phyloP scores from a whole-genome alignment of 805 yeast genomes.

The Yarrowia hollandica region DNA sequence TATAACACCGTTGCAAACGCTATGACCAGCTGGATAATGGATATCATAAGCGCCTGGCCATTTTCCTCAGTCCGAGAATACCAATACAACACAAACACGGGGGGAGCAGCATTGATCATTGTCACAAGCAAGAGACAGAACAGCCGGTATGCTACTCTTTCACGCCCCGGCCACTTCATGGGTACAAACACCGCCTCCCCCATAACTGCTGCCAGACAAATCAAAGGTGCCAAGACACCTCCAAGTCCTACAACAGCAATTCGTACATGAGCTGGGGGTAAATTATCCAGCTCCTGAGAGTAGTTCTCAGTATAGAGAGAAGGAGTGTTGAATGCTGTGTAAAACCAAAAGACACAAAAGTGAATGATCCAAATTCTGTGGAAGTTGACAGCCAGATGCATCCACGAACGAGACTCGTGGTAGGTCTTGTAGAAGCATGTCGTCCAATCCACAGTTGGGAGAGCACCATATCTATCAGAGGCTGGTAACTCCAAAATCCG shows the following conservation, averaged over 20 bases:
- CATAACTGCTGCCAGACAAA: slow-evolving; percentile 83
- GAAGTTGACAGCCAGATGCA: slow-evolving; percentile 90
- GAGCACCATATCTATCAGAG: slow-evolving; percentile 54
- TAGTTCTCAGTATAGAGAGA: slow-evolving; percentile 85
- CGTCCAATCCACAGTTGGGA: slow-evolving; percentile 64
- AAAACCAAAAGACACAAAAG: slow-evolving; percentile 89
- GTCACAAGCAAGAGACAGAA: slow-evolving; percentile 66
- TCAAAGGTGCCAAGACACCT: slow-evolving; percentile 78
- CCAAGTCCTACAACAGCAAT: slow-evolving; percentile 94
- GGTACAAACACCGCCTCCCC: slow-evolving; percentile 97
- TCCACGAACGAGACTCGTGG: slow-evolving; percentile 95
- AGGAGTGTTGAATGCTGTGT: slow-evolving; percentile 88
- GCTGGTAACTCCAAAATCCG: slow-evolving; percentile 56
- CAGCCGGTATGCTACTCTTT: slow-evolving; percentile 85
- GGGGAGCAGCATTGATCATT: slow-evolving; percentile 51
- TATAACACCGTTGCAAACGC: slow-evolving; percentile 77
- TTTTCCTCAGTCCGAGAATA: slow-evolving; percentile 43
- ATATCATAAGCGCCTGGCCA: slow-evolving; percentile 54
- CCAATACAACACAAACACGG: slow-evolving; percentile 50
- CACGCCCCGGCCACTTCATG: slow-evolving; percentile 99
- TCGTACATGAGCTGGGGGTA: slow-evolving; percentile 81
- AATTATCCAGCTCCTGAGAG: slow-evolving; percentile 75
- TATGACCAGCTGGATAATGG: slow-evolving; percentile 53
- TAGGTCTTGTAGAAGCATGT: slow-evolving; percentile 73
- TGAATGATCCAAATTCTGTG: slow-evolving; percentile 98